These are phyloP conservation scores for Metschnikowia santaceciliae DNA, from an alignment of 805 yeast genomes.

Conservation along the genomic window DNA sequence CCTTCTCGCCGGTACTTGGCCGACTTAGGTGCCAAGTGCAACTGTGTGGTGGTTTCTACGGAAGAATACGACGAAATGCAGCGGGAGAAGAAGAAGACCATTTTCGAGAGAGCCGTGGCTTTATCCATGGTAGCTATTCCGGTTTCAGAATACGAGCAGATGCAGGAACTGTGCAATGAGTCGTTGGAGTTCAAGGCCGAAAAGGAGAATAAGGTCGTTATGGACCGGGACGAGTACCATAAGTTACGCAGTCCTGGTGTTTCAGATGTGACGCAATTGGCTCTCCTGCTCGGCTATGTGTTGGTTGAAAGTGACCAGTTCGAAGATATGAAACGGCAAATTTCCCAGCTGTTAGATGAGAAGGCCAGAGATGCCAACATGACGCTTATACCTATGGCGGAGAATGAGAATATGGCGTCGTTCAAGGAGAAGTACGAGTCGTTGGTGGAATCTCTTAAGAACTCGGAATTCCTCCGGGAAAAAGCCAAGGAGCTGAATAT, in stretches of 20 bases:
- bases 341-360: conserved; percentile 9
- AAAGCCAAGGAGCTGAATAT: conserved; percentile 7
- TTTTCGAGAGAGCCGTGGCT: conserved; percentile 11
- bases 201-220: conserved; percentile 7
- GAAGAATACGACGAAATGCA: conserved; percentile 6
- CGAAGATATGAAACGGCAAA: conserved; percentile 4
- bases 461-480: conserved; percentile 4
- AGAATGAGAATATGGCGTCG: conserved; percentile 2
- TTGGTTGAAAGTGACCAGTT: conserved; percentile 6
- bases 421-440: neutral
- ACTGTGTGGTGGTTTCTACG: conserved; percentile 5
- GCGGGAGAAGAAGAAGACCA: conserved; percentile 8
- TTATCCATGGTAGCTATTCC: conserved; percentile 13
- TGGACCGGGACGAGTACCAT: conserved; percentile 5
- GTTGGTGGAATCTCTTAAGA: conserved; percentile 1
- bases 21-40: conserved; percentile 6
- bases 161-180: conserved; percentile 8
- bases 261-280: conserved; percentile 8
- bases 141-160: conserved; percentile 4
- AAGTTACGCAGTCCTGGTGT: conserved; percentile 2
- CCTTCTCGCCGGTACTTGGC: conserved; percentile 10
- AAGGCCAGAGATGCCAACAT: conserved; percentile 10
- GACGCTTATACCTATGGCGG: conserved; percentile 8
- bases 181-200: conserved; percentile 9
- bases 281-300: conserved; percentile 6